Evolutionary conservation across 441 rosid genomes (phyloP).

Genomic region (Syzygium malaccense): DNA sequence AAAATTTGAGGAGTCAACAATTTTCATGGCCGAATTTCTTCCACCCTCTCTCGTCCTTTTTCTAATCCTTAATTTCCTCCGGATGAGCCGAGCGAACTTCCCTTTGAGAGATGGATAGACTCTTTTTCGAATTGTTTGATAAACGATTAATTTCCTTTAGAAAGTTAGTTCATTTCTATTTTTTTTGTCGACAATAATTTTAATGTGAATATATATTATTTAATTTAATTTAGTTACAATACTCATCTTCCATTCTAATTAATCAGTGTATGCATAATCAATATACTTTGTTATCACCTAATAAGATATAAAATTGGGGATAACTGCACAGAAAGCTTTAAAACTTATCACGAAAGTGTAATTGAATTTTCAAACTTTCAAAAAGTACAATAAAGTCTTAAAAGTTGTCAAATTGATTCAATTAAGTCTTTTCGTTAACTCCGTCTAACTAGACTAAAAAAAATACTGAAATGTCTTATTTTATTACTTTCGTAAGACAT

Average conservation of each 20-base stretch:
- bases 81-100: not conserved
- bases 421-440: too few relatives aligned
- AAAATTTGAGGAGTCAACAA: not conserved
- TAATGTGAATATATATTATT: not conserved
- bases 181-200: not conserved
- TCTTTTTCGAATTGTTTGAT: not conserved
- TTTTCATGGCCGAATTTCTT: not conserved
- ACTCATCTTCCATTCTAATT: not conserved
- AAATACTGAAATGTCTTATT: too few relatives aligned
- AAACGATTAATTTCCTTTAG: not conserved
- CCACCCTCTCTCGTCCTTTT: not conserved
- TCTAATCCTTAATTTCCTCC: not conserved
- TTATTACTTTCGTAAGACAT: too few relatives aligned
- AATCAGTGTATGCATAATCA: not conserved
- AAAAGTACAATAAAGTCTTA: too few relatives aligned
- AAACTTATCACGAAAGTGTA: too few relatives aligned
- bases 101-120: not conserved
- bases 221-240: not conserved
- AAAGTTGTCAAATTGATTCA: too few relatives aligned
- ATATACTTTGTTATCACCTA: not conserved
- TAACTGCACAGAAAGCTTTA: too few relatives aligned
- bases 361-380: too few relatives aligned
- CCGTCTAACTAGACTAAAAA: too few relatives aligned
- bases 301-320: too few relatives aligned
- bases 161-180: not conserved